Evolutionary conservation across 345 rosid species (phyloP), one percentile per base, ranked within the genome.

Genomic region (Brassica cretica): DNA sequence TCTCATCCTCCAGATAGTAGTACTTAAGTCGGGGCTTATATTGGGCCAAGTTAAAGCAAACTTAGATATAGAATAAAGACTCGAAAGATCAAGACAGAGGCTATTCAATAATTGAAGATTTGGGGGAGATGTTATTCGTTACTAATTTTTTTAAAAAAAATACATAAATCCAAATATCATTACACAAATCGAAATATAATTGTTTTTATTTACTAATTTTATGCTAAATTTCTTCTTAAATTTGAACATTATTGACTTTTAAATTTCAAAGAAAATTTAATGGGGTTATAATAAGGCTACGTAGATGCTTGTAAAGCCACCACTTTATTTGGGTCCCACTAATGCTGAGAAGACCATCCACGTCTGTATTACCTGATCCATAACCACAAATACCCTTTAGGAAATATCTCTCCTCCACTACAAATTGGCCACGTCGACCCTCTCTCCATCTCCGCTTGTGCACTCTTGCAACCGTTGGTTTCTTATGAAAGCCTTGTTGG

Each of bases 311-410:
- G n/a, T 8, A 6, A 55, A 74, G 63, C 82, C 82, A 80, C 82
- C 67, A 80, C 75, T 74, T 63, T 5, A 37, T 39, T 29, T 69
- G 60, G 71, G 79, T 53, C 63, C 68, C 51, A 70, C 4, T 3
- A 14, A 3, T 66, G 87, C 85, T 76, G 74, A 80, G 21, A 70
- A 4, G 73, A 70, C 76, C 75, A 29, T 12, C 83, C 87, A 84
- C 94, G 89, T 91, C 83, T 78, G 16, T 29, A 33, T 3, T 55
- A 21, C 76, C 24, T 72, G 25, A 87, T 85, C 95, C 92, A 86
- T n/a, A 65, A 63, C 62, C 46, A 71, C 77, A 72, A 56, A 5
- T 1, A 15, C 63, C 29, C 32, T 70, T 69, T 53, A 64, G 6
- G 14, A 84, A 82, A 87, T 81, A 88, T 87, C 91, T 37, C 33